A percentile compares a stretch with the other conserved stretches of the same genome.
phyloP scores from a whole-genome alignment of 73 alveolate species.

The Durusdinium trenchii region DNA sequence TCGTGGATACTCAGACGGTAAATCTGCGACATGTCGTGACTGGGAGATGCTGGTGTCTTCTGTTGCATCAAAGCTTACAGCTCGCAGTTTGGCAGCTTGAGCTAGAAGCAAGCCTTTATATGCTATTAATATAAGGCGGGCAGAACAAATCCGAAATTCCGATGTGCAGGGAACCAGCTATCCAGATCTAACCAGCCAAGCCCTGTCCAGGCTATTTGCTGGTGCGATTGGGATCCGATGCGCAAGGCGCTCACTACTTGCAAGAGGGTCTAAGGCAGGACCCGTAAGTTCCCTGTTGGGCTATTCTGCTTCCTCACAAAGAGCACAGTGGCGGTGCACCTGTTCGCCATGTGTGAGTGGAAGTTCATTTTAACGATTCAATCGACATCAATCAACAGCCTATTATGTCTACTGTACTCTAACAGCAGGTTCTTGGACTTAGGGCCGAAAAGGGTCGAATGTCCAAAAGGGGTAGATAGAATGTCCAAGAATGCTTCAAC shows the following conservation, averaged over 20 bases:
- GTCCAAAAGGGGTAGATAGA: background rate
- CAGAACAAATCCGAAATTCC: too few relatives aligned
- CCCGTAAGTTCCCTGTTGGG: background rate
- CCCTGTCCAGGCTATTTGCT: slow-evolving; percentile 59
- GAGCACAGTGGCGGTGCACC: background rate
- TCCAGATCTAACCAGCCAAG: too few relatives aligned
- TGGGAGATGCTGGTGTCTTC: too few relatives aligned
- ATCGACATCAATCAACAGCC: background rate
- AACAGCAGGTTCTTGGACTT: background rate
- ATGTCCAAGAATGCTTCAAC: background rate
- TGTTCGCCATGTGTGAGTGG: background rate
- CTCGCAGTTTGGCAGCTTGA: too few relatives aligned
- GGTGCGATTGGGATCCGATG: slow-evolving; percentile 69
- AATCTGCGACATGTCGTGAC: too few relatives aligned
- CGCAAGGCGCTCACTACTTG: slow-evolving; percentile 43
- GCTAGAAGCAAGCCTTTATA: too few relatives aligned
- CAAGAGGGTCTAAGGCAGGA: slow-evolving; percentile 81
- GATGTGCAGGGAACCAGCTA: too few relatives aligned
- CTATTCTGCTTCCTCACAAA: background rate
- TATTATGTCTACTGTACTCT: background rate
- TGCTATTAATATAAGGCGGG: too few relatives aligned
- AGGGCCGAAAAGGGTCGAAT: background rate
- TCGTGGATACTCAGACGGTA: too few relatives aligned
- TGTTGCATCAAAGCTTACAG: too few relatives aligned
- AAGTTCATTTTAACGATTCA: background rate